These are phyloP conservation scores for Coemansia sp. DNA, from an alignment of 192 early-diverging fungal genomes.

Conservation along the genomic window DNA sequence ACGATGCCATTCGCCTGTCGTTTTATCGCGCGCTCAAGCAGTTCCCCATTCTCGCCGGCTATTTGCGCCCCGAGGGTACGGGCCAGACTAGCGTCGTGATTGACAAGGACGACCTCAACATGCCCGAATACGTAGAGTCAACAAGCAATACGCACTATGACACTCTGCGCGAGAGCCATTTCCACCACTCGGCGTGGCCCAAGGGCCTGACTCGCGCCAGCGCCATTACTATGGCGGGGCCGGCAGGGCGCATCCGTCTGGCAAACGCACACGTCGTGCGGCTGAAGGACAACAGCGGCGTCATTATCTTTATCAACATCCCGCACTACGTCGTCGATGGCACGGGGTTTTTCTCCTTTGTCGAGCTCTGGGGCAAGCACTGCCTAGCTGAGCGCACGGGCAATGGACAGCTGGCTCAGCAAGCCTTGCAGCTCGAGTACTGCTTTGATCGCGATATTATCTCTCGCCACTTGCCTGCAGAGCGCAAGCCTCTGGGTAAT, in stretches of 20 bases:
- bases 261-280: conserved; percentile 32
- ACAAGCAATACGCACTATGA: conserved; percentile 10
- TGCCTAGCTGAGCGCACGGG: conserved; percentile 13
- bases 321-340: conserved; percentile 48
- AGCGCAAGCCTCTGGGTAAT: conserved; percentile 23
- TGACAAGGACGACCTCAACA: conserved; percentile 30
- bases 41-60: conserved; percentile 38
- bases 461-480: conserved; percentile 23
- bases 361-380: conserved; percentile 36
- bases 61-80: conserved; percentile 11
- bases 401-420: neutral
- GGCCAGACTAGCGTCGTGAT: conserved; percentile 25
- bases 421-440: neutral
- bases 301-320: conserved; percentile 40
- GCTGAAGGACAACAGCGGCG: conserved; percentile 32
- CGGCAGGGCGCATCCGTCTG: conserved; percentile 22
- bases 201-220: conserved; percentile 21
- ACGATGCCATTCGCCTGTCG: conserved; percentile 11
- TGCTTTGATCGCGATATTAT: conserved; percentile 44
- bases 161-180: conserved; percentile 21
- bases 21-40: conserved; percentile 39
- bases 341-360: conserved; percentile 44
- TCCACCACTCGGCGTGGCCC: conserved; percentile 44
- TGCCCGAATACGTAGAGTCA: conserved; percentile 48
- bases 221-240: conserved; percentile 27